phyloP scores from a whole-genome alignment of 2,329 filamentous ascomycete species.

The Gaeumannomyces tritici region DNA sequence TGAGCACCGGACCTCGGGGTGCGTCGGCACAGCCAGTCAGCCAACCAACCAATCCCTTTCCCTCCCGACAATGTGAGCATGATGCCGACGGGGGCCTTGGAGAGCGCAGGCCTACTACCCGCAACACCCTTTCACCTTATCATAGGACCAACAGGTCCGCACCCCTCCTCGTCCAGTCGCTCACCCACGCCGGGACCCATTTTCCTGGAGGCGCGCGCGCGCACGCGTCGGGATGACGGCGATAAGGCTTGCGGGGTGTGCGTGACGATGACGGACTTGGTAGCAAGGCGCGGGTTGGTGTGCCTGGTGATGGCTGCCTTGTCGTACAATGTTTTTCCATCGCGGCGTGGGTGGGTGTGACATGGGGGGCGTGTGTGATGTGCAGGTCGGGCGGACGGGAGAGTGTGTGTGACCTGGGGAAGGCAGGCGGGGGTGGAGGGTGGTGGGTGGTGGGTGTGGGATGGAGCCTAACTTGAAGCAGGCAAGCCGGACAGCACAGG shows the following conservation, averaged over 20 bases:
- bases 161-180: too few relatives aligned
- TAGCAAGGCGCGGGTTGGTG: neutral
- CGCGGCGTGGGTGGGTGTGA: neutral
- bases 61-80: neutral
- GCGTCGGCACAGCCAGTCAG: neutral
- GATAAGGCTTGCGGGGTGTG: neutral
- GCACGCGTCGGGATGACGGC: neutral
- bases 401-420: neutral
- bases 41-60: too few relatives aligned
- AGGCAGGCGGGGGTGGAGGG: neutral
- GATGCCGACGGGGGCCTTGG: neutral
- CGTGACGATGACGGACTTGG: neutral
- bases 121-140: neutral
- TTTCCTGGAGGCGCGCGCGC: too few relatives aligned
- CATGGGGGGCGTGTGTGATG: neutral
- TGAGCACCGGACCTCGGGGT: neutral
- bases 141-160: neutral
- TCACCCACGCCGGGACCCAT: too few relatives aligned
- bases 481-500: too few relatives aligned
- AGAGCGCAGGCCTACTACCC: neutral
- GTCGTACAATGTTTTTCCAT: neutral
- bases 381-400: neutral
- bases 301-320: neutral
- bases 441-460: too few relatives aligned
- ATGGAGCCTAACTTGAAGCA: neutral